phyloP scores from a whole-genome alignment of 805 yeast species.

The Ogataea kodamae region DNA sequence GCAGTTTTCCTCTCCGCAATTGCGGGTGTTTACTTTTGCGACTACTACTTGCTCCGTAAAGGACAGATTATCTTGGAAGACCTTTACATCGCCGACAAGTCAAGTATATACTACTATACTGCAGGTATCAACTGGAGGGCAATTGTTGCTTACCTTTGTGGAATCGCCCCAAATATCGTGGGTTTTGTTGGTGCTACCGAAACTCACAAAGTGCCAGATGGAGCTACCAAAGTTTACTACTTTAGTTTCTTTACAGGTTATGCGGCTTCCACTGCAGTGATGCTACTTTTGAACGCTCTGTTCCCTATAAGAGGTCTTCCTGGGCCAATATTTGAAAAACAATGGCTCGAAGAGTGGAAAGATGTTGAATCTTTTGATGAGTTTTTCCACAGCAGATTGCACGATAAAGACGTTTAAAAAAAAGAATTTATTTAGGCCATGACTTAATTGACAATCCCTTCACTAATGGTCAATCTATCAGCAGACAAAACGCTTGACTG shows the following conservation, averaged over 20 bases:
- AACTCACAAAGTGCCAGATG: slow-evolving; percentile 64
- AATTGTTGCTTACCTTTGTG: slow-evolving; percentile 71
- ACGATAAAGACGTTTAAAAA: slow-evolving; percentile 5
- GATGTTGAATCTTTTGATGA: slow-evolving; percentile 63
- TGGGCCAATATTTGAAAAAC: slow-evolving; percentile 42
- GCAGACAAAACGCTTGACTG: slow-evolving; percentile 21
- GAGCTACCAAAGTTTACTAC: slow-evolving; percentile 71
- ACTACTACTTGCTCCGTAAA: slow-evolving; percentile 69
- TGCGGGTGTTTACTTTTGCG: slow-evolving; percentile 71
- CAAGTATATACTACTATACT: slow-evolving; percentile 56
- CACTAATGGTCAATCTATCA: slow-evolving; percentile 17
- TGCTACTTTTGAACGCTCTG: slow-evolving; percentile 47
- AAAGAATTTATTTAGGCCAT: slow-evolving; percentile 1
- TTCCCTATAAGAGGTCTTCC: slow-evolving; percentile 47
- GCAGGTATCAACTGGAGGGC: slow-evolving; percentile 84
- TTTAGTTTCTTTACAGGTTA: slow-evolving; percentile 79
- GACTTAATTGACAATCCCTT: slow-evolving; percentile 16
- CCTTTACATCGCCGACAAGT: slow-evolving; percentile 49
- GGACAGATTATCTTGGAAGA: slow-evolving; percentile 65
- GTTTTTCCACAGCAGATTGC: slow-evolving; percentile 15
- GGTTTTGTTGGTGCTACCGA: slow-evolving; percentile 86
- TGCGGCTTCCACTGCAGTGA: slow-evolving; percentile 50
- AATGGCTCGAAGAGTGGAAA: slow-evolving; percentile 60
- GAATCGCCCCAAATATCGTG: slow-evolving; percentile 77
- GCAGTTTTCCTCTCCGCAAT: slow-evolving; percentile 79